Conservation (phyloP, 805 yeast genomes). For the Phaffomyces opuntiae region DNA sequence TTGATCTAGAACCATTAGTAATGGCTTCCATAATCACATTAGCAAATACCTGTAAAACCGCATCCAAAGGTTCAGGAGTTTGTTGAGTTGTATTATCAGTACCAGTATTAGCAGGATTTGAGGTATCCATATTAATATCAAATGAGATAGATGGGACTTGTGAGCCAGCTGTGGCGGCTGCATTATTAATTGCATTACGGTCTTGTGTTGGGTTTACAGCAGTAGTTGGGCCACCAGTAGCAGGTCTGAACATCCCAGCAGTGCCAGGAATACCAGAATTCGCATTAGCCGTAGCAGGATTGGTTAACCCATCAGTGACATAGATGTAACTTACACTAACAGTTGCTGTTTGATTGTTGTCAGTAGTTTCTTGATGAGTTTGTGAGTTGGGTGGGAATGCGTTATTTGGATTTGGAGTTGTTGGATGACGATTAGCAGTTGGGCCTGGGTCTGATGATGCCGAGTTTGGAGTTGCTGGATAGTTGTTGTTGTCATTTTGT, state of each 20-base stretch:
- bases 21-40: conserved; percentile 63
- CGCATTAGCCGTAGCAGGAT: not conserved
- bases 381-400: not conserved
- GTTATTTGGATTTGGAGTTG: too few species aligned
- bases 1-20: not conserved
- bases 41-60: conserved; percentile 59
- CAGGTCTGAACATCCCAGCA: not conserved
- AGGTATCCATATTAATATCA: too few species aligned
- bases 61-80: conserved; percentile 31
- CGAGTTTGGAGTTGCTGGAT: not conserved
- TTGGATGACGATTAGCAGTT: not conserved
- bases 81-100: not conserved
- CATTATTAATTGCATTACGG: not conserved
- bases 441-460: not conserved
- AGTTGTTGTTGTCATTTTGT: not conserved
- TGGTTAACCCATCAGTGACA: not conserved
- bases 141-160: not conserved
- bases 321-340: not conserved
- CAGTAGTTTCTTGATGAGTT: not conserved
- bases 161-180: not conserved
- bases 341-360: not conserved
- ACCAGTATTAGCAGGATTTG: not conserved
- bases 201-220: not conserved
- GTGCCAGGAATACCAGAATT: not conserved
- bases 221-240: not conserved